Percentiles rank a stretch among this genome's conserved stretches.
These are phyloP conservation scores for Logfia minima DNA, from an alignment of 129 eudicot species.

Conservation along the genomic window DNA sequence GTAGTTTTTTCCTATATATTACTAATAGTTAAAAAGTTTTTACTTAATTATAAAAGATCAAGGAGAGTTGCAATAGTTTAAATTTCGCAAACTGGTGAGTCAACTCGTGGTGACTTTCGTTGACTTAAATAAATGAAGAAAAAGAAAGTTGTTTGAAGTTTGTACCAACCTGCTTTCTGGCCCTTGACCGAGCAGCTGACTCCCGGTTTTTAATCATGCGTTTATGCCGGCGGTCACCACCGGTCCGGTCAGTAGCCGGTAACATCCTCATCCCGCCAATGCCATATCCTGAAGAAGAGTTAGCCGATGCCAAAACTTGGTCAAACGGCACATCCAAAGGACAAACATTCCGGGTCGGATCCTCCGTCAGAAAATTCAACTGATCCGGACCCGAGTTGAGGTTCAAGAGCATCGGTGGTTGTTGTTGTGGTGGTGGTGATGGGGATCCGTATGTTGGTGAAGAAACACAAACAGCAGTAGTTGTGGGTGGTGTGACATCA, in stretches of 20 bases:
- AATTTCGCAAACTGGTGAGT: no score
- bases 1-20: no score
- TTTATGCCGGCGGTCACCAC: slow-evolving; percentile 57
- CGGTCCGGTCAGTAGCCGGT: slow-evolving; percentile 34
- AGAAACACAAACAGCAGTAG: slow-evolving; percentile 22
- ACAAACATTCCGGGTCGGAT: slow-evolving; percentile 24
- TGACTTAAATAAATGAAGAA: slow-evolving; percentile 13
- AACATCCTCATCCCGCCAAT: slow-evolving; percentile 38
- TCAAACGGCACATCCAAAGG: slow-evolving; percentile 38
- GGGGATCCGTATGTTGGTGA: slow-evolving; percentile 16
- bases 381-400: slow-evolving; percentile 47
- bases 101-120: no score
- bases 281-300: slow-evolving; percentile 33
- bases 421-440: slow-evolving; percentile 26
- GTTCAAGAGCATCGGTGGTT: slow-evolving; percentile 38
- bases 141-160: not conserved
- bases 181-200: slow-evolving; percentile 82
- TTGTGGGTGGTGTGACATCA: slow-evolving; percentile 23
- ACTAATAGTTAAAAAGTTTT: not conserved
- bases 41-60: not conserved
- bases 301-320: slow-evolving; percentile 36
- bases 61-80: not conserved
- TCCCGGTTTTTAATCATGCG: slow-evolving; percentile 83
- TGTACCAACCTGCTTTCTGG: slow-evolving; percentile 66
- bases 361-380: slow-evolving; percentile 25